phyloP scores from a whole-genome alignment of 2,329 filamentous ascomycete genomes.

The Sporothrix euskadiensis region DNA sequence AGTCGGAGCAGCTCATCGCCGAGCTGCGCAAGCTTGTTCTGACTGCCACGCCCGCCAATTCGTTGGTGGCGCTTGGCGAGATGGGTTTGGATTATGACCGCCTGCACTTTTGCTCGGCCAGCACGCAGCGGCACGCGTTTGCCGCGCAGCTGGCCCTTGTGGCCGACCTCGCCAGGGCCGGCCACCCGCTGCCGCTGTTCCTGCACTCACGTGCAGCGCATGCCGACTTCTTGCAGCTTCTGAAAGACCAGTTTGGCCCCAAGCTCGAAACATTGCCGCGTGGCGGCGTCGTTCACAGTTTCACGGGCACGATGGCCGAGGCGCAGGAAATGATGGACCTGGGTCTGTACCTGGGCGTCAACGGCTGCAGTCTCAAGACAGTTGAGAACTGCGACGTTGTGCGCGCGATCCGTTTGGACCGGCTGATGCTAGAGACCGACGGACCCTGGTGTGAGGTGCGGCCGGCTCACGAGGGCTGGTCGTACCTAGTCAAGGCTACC shows the following conservation, averaged over 20 bases:
- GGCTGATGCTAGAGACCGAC: constrained; percentile 93
- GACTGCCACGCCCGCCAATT: constrained; percentile 51
- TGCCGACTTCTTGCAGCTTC: constrained; percentile 73
- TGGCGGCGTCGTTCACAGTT: constrained; percentile 85
- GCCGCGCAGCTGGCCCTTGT: constrained; percentile 78
- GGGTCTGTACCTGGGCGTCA: constrained; percentile 89
- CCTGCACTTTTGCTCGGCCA: constrained; percentile 75
- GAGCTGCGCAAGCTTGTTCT: constrained; percentile 66
- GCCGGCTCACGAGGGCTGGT: constrained; percentile 80
- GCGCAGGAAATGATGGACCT: constrained; percentile 73
- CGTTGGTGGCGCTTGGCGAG: constrained; percentile 83
- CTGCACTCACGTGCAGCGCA: constrained; percentile 88
- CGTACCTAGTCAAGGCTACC: constrained; percentile 53
- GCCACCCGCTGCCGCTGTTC: constrained; percentile 75
- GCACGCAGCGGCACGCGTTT: constrained; percentile 82
- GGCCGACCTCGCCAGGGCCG: constrained; percentile 57
- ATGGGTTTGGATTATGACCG: constrained; percentile 97
- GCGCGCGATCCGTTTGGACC: constrained; percentile 71
- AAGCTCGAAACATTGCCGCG: constrained; percentile 65
- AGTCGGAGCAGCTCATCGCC: constrained; percentile 53
- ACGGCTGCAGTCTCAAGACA: constrained; percentile 95
- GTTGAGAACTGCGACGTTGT: constrained; percentile 87
- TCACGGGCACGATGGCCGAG: constrained; percentile 84
- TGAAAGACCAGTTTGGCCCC: constrained; percentile 60
- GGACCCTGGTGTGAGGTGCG: constrained; percentile 97